Percentiles rank a stretch among this genome's conserved stretches.
Evolutionary conservation across 2,329 filamentous ascomycete genomes (phyloP).

Genomic region (Aspergillus sp.): DNA sequence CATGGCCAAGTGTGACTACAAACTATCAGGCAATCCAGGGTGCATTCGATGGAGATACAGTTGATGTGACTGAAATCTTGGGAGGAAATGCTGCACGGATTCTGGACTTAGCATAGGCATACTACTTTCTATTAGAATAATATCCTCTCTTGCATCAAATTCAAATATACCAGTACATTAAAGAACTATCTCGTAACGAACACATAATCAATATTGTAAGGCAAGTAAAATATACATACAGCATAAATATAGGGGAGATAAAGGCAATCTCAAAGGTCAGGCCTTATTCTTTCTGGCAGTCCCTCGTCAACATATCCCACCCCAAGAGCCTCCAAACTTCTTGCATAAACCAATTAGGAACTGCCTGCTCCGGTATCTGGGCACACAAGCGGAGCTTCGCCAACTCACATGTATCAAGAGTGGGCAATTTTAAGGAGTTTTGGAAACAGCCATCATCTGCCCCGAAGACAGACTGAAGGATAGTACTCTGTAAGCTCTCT

Average conservation of each 20-base stretch:
- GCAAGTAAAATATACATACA: too few relatives aligned
- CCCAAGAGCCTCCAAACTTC: slow-evolving; percentile 52
- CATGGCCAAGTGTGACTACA: slow-evolving; percentile 41
- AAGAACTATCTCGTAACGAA: too few relatives aligned
- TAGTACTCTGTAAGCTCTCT: slow-evolving; percentile 31
- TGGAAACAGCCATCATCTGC: slow-evolving; percentile 23
- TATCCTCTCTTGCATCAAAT: too few relatives aligned
- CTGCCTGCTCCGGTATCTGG: slow-evolving; percentile 23
- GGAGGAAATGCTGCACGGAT: slow-evolving; percentile 40
- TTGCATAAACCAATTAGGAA: slow-evolving; percentile 47
- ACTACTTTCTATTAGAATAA: neutral
- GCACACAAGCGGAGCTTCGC: slow-evolving; percentile 4
- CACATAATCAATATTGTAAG: too few relatives aligned
- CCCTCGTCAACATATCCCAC: slow-evolving; percentile 40
- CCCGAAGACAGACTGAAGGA: slow-evolving; percentile 37
- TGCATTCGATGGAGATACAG: slow-evolving; percentile 25
- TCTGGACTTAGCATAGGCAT: slow-evolving; percentile 25
- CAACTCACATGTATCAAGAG: slow-evolving; percentile 12
- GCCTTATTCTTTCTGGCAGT: neutral
- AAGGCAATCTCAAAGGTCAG: too few relatives aligned
- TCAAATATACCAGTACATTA: too few relatives aligned
- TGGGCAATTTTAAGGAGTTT: slow-evolving; percentile 18
- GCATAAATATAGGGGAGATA: too few relatives aligned
- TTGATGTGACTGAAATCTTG: slow-evolving; percentile 28
- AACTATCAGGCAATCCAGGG: slow-evolving; percentile 39